phyloP scores from a whole-genome alignment of 106 monocot genomes.

The Apostasia shenzhenica region DNA sequence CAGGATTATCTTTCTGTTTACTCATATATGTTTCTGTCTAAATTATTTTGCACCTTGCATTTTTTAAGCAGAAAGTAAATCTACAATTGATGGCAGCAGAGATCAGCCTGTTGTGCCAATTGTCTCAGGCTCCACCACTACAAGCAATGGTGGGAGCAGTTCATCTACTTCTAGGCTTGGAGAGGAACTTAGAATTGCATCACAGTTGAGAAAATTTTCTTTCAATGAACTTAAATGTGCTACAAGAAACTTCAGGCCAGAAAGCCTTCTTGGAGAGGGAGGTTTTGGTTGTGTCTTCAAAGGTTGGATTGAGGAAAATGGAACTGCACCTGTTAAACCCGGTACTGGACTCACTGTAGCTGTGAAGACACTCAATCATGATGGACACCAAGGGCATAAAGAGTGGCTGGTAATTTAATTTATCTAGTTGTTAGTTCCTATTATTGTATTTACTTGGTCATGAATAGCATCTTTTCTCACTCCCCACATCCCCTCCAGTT shows the following conservation, averaged over 20 bases:
- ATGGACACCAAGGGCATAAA: constrained; percentile 78
- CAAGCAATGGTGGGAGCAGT: constrained; percentile 46
- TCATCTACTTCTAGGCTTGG: constrained; percentile 43
- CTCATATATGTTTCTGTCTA: background rate
- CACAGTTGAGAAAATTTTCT: constrained; percentile 51
- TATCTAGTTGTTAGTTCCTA: background rate
- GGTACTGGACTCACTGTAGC: constrained; percentile 74
- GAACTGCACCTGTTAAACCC: constrained; percentile 71
- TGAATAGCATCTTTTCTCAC: background rate
- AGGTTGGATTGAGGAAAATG: constrained; percentile 76
- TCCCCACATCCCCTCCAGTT: background rate
- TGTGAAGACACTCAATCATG: constrained; percentile 70
- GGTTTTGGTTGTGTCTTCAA: constrained; percentile 86
- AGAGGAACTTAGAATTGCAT: constrained; percentile 61
- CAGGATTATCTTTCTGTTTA: too few species aligned
- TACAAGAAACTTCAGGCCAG: constrained; percentile 70
- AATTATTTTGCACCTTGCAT: background rate
- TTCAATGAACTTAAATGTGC: constrained; percentile 69
- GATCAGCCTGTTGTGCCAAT: constrained; percentile 32
- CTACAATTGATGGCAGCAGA: constrained; percentile 35
- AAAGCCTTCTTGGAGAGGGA: constrained; percentile 68
- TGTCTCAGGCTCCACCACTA: constrained; percentile 52
- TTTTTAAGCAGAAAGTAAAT: constrained; percentile 44
- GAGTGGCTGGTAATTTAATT: constrained; percentile 53
- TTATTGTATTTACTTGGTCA: background rate